These are phyloP conservation scores for Eutypella sp. DNA, from an alignment of 2,329 filamentous ascomycete genomes.

Conservation along the genomic window DNA sequence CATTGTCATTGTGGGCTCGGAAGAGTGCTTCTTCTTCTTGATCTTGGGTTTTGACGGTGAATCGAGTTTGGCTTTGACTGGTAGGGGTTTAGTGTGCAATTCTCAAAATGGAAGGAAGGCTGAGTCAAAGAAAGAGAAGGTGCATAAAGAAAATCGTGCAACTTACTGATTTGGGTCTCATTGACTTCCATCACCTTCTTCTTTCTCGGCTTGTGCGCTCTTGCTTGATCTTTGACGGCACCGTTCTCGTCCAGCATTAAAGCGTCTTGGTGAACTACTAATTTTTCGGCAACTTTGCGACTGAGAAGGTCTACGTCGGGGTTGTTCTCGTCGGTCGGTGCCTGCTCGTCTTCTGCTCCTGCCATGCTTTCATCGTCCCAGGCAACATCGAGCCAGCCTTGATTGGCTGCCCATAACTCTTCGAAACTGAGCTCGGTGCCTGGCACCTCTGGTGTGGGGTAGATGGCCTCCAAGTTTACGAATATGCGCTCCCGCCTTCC, in stretches of 20 bases:
- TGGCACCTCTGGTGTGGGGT: slow-evolving; percentile 68
- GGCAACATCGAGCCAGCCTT: slow-evolving; percentile 60
- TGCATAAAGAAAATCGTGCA: too few species aligned
- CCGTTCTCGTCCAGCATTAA: slow-evolving; percentile 57
- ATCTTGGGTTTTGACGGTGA: slow-evolving; percentile 84
- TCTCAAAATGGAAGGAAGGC: not conserved
- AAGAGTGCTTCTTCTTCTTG: slow-evolving; percentile 60
- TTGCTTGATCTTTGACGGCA: slow-evolving; percentile 38
- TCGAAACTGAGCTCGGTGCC: slow-evolving; percentile 83
- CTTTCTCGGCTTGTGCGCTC: slow-evolving; percentile 53
- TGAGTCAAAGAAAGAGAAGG: not conserved
- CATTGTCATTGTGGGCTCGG: slow-evolving; percentile 96
- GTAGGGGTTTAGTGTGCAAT: slow-evolving; percentile 22
- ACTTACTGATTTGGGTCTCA: slow-evolving; percentile 87
- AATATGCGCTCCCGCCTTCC: slow-evolving; percentile 83
- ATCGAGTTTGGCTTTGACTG: slow-evolving; percentile 89
- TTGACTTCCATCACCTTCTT: slow-evolving; percentile 82
- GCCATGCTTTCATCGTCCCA: slow-evolving; percentile 44
- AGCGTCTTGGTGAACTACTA: slow-evolving; percentile 40
- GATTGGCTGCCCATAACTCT: slow-evolving; percentile 74
- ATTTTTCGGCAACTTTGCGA: slow-evolving; percentile 29
- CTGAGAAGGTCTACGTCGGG: slow-evolving; percentile 23
- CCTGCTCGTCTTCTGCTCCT: slow-evolving; percentile 15
- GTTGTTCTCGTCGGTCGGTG: slow-evolving; percentile 12
- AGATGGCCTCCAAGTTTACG: slow-evolving; percentile 80